Evolutionary conservation across 495 filamentous ascomycete species (phyloP), one percentile per base, ranked within the genome.

Genomic region (Hypoxylon subgilvum): DNA sequence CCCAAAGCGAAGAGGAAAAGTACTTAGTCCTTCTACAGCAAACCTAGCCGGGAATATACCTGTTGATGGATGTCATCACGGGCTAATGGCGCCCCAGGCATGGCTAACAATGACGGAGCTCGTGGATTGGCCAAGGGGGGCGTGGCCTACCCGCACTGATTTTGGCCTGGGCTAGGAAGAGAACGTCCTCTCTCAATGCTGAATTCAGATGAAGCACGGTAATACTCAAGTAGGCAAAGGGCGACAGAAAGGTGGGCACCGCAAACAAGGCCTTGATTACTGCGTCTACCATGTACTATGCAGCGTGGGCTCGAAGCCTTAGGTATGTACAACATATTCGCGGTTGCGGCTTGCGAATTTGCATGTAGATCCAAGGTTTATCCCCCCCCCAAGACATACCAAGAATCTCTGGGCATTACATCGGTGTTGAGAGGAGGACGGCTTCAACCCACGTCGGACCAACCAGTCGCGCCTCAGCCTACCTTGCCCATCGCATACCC

Each of bases 211-310:
- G 61, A 64, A 64, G 54, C 61, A 50, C 49, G 54, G 53, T 54
- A 57, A 64, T 64, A 64, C 61, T 64, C 61, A 64, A 64, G 43
- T 64, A 65, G 60, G 67, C 48, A 65, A 66, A 68, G 62, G 58
- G 45, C 59, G 63, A 67, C 4, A 8, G 23, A 52, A 49, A 63
- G 66, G 63, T 69, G 64, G 66, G 66, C 55, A 52, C 5, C 47
- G 59, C 46, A 57, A 67, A 59, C 34, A 31, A 51, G 56, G 21
- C 22, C 47, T 53, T 57, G 60, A 63, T 63, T 63, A 63, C 60
- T 63, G 53, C 48, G 42, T 55, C 25, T 27, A 27, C 23, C 8
- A 27, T 27, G n/a, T n/a, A n/a, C n/a, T n/a, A n/a, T n/a, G n/a
- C 19, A 48, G 35, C 32, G 23, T 30, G 23, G 52, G 35, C 42